A percentile compares a stretch with the other conserved stretches of the same genome.
These are phyloP conservation scores for Fusarium udum DNA, from an alignment of 2,329 filamentous ascomycete species.

Conservation along the genomic window DNA sequence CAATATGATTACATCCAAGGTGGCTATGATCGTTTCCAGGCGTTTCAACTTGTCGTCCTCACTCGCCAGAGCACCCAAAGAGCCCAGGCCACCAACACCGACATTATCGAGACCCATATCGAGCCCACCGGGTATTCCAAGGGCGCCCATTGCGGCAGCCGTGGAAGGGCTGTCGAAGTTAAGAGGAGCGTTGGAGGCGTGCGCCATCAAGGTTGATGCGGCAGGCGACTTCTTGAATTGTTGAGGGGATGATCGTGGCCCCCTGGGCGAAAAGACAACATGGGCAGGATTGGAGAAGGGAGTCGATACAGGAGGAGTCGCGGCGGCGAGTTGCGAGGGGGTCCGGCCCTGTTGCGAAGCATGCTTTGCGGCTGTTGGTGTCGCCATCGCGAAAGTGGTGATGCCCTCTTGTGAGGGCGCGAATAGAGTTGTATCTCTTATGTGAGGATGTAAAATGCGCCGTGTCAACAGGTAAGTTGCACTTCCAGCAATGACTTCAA, in stretches of 20 bases:
- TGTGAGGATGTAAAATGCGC: not conserved
- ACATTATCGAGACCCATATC: constrained; percentile 65
- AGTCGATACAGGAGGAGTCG: constrained; percentile 73
- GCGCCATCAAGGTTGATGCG: constrained; percentile 59
- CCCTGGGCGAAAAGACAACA: constrained; percentile 68
- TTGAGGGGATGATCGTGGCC: constrained; percentile 69
- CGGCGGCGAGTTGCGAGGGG: constrained; percentile 62
- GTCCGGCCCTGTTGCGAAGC: constrained; percentile 56
- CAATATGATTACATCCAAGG: constrained; percentile 56
- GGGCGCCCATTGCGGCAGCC: constrained; percentile 67
- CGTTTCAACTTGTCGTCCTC: constrained; percentile 66
- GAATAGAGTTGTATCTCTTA: not conserved
- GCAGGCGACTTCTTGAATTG: constrained; percentile 72
- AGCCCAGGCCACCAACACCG: constrained; percentile 58
- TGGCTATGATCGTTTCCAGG: constrained; percentile 61
- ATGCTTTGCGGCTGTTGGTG: constrained; percentile 61
- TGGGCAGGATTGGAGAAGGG: constrained; percentile 69
- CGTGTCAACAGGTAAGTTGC: no score
- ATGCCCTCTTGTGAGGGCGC: constrained; percentile 27
- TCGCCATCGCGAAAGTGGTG: constrained; percentile 53
- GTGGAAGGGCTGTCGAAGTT: constrained; percentile 73
- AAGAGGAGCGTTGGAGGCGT: constrained; percentile 56
- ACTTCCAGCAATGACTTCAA: not conserved
- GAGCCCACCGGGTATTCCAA: constrained; percentile 60
- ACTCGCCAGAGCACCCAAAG: constrained; percentile 53